A percentile compares a stretch with the other conserved stretches of the same genome.
These are phyloP conservation scores for Piromyces finnis DNA, from an alignment of 192 early-diverging fungal genomes.

Conservation along the genomic window DNA sequence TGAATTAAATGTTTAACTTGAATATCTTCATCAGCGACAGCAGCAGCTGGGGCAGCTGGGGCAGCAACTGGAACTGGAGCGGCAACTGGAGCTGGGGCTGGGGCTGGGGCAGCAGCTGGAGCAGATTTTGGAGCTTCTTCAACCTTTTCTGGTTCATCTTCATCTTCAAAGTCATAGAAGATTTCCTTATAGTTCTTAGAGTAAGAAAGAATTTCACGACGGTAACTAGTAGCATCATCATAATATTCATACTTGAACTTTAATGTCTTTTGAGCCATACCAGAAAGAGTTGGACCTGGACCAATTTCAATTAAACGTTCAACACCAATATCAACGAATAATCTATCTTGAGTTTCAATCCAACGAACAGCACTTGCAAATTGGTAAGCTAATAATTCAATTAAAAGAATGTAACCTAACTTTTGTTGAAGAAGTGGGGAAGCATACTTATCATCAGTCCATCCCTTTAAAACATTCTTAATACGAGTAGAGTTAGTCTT, in stretches of 20 bases:
- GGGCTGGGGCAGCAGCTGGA: conserved; percentile 17
- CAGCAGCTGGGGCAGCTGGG: conserved; percentile 21
- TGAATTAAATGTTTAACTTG: background rate
- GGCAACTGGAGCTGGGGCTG: conserved; percentile 9
- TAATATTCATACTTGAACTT: conserved; percentile 95
- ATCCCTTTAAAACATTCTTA: conserved; percentile 57
- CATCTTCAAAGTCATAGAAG: conserved; percentile 75
- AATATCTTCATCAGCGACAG: conserved; percentile 2
- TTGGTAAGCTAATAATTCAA: conserved; percentile 84
- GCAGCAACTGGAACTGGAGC: conserved; percentile 27
- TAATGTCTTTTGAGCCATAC: conserved; percentile 84
- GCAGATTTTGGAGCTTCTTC: conserved; percentile 4
- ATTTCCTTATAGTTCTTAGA: conserved; percentile 84
- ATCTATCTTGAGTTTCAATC: conserved; percentile 80
- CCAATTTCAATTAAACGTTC: conserved; percentile 82
- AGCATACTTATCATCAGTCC: conserved; percentile 48
- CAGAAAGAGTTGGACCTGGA: conserved; percentile 69
- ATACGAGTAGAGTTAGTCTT: conserved; percentile 57
- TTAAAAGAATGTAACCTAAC: conserved; percentile 63
- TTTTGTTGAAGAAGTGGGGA: conserved; percentile 70
- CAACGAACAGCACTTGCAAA: conserved; percentile 84
- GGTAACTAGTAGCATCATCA: conserved; percentile 79
- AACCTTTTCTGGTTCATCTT: conserved; percentile 28
- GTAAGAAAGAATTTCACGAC: conserved; percentile 74
- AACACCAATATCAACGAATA: conserved; percentile 66